Conservation (phyloP, 306 rosid genomes). For the Prunus padus region DNA sequence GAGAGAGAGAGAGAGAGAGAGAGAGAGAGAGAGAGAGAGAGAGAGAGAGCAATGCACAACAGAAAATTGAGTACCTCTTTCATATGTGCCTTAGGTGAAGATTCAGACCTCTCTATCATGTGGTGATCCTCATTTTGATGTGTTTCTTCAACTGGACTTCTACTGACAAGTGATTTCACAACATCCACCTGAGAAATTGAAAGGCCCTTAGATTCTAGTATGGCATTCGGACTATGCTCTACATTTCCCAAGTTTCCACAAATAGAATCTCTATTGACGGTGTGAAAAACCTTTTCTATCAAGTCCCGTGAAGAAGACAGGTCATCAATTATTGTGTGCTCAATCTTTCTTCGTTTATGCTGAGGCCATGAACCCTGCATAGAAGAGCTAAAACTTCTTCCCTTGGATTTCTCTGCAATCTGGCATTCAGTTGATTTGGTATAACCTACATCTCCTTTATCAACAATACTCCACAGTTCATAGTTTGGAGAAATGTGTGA, state of each 20-base stretch:
- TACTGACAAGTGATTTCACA: constrained; percentile 15
- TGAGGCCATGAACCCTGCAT: constrained; percentile 41
- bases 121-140: constrained; percentile 29
- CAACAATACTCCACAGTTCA: constrained; percentile 19
- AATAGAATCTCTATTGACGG: constrained; percentile 22
- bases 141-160: constrained; percentile 31
- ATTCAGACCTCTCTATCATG: constrained; percentile 33
- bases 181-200: constrained; percentile 33
- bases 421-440: constrained; percentile 30
- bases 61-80: constrained; percentile 56
- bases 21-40: not conserved
- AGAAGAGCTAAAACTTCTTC: constrained; percentile 28
- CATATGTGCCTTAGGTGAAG: constrained; percentile 33
- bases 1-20: not conserved
- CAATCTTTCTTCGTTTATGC: constrained; percentile 56
- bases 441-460: constrained; percentile 25
- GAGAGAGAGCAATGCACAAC: not conserved
- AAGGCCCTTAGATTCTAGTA: constrained; percentile 35
- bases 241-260: constrained; percentile 30
- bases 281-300: constrained; percentile 34
- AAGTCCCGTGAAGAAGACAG: constrained; percentile 32
- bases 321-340: constrained; percentile 19
- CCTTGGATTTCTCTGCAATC: constrained; percentile 25
- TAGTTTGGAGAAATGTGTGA: constrained; percentile 36
- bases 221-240: constrained; percentile 33